These are phyloP conservation scores for Oryza glaberrima DNA, from an alignment of 176 grass and related monocot genomes.

Conservation along the genomic window DNA sequence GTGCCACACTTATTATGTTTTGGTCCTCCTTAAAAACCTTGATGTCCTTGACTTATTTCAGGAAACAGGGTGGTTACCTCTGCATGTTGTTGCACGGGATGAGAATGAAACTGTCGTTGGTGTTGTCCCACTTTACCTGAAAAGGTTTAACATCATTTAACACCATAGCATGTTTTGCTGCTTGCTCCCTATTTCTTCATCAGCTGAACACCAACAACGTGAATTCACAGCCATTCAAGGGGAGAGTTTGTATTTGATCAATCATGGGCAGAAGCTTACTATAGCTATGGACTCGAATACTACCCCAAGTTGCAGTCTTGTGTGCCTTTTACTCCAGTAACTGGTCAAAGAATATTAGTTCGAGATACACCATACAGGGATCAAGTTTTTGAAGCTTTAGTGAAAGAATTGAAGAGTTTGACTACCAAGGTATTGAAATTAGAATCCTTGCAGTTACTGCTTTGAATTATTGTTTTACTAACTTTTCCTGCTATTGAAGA, in stretches of 20 bases:
- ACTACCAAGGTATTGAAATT: slow-evolving; percentile 67
- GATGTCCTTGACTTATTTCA: slow-evolving; percentile 52
- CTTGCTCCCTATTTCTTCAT: slow-evolving; percentile 21
- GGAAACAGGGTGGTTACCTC: slow-evolving; percentile 96
- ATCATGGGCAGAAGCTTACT: slow-evolving; percentile 93
- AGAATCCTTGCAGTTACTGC: slow-evolving; percentile 9
- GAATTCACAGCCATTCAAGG: slow-evolving; percentile 87
- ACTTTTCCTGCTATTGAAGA: slow-evolving; percentile 21
- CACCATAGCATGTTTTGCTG: slow-evolving; percentile 29
- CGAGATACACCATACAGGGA: slow-evolving; percentile 66
- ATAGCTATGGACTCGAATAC: slow-evolving; percentile 82
- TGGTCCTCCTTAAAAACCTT: slow-evolving; percentile 13
- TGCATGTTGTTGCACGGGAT: slow-evolving; percentile 90
- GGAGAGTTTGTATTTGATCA: slow-evolving; percentile 98
- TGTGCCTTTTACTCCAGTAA: slow-evolving; percentile 96
- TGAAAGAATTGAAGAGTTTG: slow-evolving; percentile 79
- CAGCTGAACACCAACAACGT: slow-evolving; percentile 46
- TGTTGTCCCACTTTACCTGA: slow-evolving; percentile 98
- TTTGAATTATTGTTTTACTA: neutral
- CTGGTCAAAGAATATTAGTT: slow-evolving; percentile 92
- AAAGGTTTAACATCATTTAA: slow-evolving; percentile 76
- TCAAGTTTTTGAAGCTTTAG: slow-evolving; percentile 80
- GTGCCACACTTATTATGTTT: slow-evolving; percentile 36
- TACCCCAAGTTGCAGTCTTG: slow-evolving; percentile 96
- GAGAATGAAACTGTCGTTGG: slow-evolving; percentile 72